phyloP scores from a whole-genome alignment of 2,329 filamentous ascomycete genomes.

The Didymella pomorum region DNA sequence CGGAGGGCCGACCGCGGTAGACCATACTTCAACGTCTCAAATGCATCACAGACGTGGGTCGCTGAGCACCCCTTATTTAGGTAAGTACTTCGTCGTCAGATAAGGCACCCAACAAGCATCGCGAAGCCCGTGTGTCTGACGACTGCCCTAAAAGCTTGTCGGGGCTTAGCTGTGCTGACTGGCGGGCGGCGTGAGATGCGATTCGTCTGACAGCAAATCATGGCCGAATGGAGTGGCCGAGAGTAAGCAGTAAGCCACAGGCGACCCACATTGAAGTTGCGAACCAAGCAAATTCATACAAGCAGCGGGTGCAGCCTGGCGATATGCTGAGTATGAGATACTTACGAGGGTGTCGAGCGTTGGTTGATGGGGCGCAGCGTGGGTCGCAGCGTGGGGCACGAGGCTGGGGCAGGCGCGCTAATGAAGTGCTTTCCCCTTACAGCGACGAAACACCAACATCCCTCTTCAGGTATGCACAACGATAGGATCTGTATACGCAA shows the following conservation, averaged over 20 bases:
- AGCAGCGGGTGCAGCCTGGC: background rate
- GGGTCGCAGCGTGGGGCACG: conserved; percentile 1
- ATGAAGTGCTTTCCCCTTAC: conserved; percentile 13
- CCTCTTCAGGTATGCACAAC: conserved; percentile 3
- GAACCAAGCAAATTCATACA: background rate
- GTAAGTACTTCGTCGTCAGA: background rate
- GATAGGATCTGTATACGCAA: background rate
- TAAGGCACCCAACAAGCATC: background rate
- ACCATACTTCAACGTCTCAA: conserved; percentile 8
- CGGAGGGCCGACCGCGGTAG: conserved; percentile 26
- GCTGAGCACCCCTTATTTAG: conserved; percentile 12
- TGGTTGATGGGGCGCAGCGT: background rate
- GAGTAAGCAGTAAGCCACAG: conserved; percentile 4
- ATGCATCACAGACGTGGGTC: conserved; percentile 2
- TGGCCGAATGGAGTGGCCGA: background rate
- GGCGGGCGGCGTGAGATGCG: background rate
- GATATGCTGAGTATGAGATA: background rate
- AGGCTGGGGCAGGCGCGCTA: conserved; percentile 13
- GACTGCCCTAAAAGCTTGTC: conserved; percentile 17
- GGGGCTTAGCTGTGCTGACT: conserved; percentile 20
- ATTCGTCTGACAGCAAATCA: conserved; percentile 3
- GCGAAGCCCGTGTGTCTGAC: background rate
- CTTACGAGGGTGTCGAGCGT: background rate
- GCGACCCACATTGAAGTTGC: background rate
- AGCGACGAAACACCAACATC: conserved; percentile 6